Evolutionary conservation across 495 filamentous ascomycete species (phyloP).

Genomic region (Xylaria flabelliformis): DNA sequence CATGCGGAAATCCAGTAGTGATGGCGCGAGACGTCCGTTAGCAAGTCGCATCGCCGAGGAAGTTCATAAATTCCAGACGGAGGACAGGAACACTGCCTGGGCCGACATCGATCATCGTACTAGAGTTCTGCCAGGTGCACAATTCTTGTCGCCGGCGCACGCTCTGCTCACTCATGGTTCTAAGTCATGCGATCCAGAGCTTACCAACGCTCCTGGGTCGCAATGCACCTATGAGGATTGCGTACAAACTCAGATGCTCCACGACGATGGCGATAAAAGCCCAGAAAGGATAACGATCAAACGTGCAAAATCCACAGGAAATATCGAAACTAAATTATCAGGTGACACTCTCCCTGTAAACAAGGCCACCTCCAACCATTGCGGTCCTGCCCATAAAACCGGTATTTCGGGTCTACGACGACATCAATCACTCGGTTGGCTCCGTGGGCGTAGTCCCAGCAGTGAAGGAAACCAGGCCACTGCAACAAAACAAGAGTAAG

Average conservation of each 20-base stretch:
- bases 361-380: not conserved
- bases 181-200: conserved; percentile 14
- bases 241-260: conserved; percentile 34
- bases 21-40: conserved; percentile 28
- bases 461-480: not conserved
- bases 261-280: conserved; percentile 46
- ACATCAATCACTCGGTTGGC: conserved; percentile 24
- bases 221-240: conserved; percentile 31
- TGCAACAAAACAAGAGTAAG: not conserved
- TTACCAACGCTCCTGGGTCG: conserved; percentile 2
- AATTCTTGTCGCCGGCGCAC: conserved; percentile 17
- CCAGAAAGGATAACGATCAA: conserved; percentile 36
- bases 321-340: conserved; percentile 18
- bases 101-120: conserved; percentile 16
- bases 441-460: not conserved
- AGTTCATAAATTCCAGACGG: conserved; percentile 36
- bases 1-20: conserved; percentile 16
- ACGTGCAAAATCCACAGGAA: conserved; percentile 26
- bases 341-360: not conserved
- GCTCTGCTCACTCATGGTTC: conserved; percentile 14
- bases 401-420: conserved; percentile 13
- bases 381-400: not conserved
- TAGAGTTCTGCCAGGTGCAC: not conserved
- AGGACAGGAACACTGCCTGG: conserved; percentile 10
- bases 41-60: conserved; percentile 35